Evolutionary conservation across 345 rosid genomes (phyloP), one percentile per base, ranked within the genome.

Genomic region (Salix viminalis): DNA sequence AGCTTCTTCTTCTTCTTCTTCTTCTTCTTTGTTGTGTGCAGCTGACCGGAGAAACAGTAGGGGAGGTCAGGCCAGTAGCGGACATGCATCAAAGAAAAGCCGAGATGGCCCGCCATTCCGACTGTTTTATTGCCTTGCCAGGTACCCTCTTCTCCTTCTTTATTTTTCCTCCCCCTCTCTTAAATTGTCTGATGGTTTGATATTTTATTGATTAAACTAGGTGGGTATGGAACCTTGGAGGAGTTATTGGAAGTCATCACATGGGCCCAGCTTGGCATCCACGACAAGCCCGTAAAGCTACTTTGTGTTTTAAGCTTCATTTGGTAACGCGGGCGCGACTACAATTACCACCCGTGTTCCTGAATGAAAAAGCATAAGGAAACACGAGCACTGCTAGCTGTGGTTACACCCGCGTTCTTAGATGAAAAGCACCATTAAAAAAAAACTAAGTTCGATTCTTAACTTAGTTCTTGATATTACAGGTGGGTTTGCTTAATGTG

Each of bases 41-140:
- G 93, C 76, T 90, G 75, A 90, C 90, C 12, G 94, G 94, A 65
- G 92, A 89, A 81, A 87, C 91, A 41, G 89, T 86, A 2, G 89
- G 89, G 14, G 87, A 84, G 81, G 87, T 86, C 70, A 80, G 77
- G 75, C 69, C 84, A 26, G 89, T 86, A 67, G 84, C 79, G 34
- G 87, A 80, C 83, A 86, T 86, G 89, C 89, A 86, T 75, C 87
- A 84, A 74, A 80, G 87, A 64, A 84, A 86, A 75, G 89, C 89
- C 42, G 84, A 82, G 73, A 86, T 86, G 89, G 87, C 87, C 76
- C 84, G 87, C 75, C 83, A 78, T 75, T 80, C 87, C n/a, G 89
- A 86, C 76, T 84, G 87, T 79, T 86, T 86, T 41, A 80, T 86
- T 64, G 89, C 86, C 70, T 74, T 86, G 15, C 89, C 89, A 73